A percentile compares a stretch with the other conserved stretches of the same genome.
These are phyloP conservation scores for Wickerhamomyces bovis DNA, from an alignment of 805 yeast species.

Conservation along the genomic window DNA sequence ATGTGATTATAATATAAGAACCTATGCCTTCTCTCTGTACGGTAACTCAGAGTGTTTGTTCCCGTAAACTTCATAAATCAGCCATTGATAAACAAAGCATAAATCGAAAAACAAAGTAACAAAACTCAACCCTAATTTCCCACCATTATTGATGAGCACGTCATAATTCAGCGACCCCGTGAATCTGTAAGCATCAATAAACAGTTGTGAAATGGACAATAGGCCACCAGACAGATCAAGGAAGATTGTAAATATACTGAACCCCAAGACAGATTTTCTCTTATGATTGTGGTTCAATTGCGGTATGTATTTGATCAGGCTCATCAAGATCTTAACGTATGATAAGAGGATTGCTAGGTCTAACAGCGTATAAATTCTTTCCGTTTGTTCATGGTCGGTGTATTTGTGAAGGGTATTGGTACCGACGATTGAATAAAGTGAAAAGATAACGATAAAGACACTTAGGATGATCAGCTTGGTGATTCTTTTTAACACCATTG, in stretches of 20 bases:
- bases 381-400: conserved; percentile 1
- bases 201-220: conserved; percentile 18
- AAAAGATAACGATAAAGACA: neutral
- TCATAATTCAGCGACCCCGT: conserved; percentile 21
- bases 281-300: conserved; percentile 77
- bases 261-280: conserved; percentile 78
- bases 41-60: neutral
- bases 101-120: conserved; percentile 33
- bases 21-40: neutral
- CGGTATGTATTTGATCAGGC: conserved; percentile 58
- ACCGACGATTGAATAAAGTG: conserved; percentile 12
- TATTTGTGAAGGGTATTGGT: conserved; percentile 4
- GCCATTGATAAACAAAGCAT: conserved; percentile 34
- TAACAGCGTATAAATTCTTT: conserved; percentile 19
- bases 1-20: too few species aligned
- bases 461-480: conserved; percentile 18
- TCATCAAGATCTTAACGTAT: conserved; percentile 41
- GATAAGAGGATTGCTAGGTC: conserved; percentile 31
- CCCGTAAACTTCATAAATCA: conserved; percentile 11
- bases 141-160: conserved; percentile 29
- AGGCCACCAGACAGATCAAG: conserved; percentile 33
- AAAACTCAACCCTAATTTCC: conserved; percentile 33
- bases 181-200: conserved; percentile 21
- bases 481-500: conserved; percentile 7
- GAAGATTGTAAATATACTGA: conserved; percentile 55